These are phyloP conservation scores for Teunomyces barrocoloradensis DNA, from an alignment of 805 yeast species.

Conservation along the genomic window DNA sequence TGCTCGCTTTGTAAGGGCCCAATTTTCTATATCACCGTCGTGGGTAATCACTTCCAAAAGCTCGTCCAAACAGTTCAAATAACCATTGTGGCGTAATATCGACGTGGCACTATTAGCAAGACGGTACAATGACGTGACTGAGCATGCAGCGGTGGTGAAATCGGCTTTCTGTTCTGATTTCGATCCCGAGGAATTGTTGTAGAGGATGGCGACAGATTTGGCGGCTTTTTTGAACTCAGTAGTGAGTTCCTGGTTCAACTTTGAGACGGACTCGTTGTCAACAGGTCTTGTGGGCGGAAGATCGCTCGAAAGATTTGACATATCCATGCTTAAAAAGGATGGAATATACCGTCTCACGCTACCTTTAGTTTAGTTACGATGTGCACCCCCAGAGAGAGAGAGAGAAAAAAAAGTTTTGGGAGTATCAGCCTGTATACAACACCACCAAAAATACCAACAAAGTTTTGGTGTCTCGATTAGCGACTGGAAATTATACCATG, in stretches of 20 bases:
- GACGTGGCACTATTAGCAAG: constrained; percentile 53
- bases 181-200: constrained; percentile 28
- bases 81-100: constrained; percentile 53
- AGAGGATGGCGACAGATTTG: constrained; percentile 59
- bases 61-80: constrained; percentile 60
- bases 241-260: constrained; percentile 52
- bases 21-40: constrained; percentile 49
- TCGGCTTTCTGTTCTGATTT: constrained; percentile 21
- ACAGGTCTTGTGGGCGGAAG: constrained; percentile 54
- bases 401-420: not conserved
- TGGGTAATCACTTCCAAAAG: constrained; percentile 39
- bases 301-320: constrained; percentile 56
- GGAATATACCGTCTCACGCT: not conserved
- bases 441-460: not conserved
- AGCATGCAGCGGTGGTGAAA: constrained; percentile 41
- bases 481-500: constrained; percentile 32
- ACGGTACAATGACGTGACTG: constrained; percentile 54
- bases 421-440: not conserved
- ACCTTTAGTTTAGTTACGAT: not conserved
- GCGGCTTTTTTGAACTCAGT: constrained; percentile 72
- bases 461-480: not conserved
- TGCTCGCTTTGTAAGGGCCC: constrained; percentile 49
- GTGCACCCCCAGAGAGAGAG: not conserved
- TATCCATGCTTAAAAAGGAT: constrained; percentile 44
- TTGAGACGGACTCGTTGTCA: constrained; percentile 45